Percentiles rank a stretch among this genome's conserved stretches.
phyloP scores from a whole-genome alignment of 805 yeast genomes.

The Metschnikowia kofuensis region DNA sequence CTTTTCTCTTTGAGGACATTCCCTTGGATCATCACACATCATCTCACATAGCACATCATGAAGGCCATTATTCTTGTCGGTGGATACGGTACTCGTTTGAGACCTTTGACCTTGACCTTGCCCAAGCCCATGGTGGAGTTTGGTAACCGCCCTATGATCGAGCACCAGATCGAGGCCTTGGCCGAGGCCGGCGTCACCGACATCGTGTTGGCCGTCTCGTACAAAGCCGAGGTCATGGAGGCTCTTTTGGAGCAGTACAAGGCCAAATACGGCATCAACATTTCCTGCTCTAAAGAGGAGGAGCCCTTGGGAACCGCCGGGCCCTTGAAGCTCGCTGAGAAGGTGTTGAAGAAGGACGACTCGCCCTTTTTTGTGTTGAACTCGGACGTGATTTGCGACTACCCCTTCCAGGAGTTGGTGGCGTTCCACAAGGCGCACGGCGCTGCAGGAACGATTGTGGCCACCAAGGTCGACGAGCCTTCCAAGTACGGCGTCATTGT shows the following conservation, averaged over 20 bases:
- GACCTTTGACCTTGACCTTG: conserved; percentile 92
- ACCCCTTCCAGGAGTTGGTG: conserved; percentile 91
- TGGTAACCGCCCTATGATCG: conserved; percentile 98
- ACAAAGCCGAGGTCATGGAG: conserved; percentile 99
- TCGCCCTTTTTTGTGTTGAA: conserved; percentile 96
- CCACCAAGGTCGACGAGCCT: conserved; percentile 99
- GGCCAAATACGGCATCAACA: conserved; percentile 87
- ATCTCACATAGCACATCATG: conserved; percentile 44
- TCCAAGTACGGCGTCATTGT: conserved; percentile 99
- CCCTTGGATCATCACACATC: conserved; percentile 1
- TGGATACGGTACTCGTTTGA: conserved; percentile 99
- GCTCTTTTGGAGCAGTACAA: conserved; percentile 92
- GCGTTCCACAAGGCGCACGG: conserved; percentile 94
- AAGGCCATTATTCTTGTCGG: conserved; percentile 98
- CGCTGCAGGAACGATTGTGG: conserved; percentile 97
- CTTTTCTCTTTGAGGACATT: conserved; percentile 12
- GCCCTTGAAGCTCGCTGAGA: conserved; percentile 95
- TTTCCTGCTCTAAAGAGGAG: conserved; percentile 97
- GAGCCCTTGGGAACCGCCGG: conserved; percentile 99
- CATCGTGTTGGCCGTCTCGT: conserved; percentile 96
- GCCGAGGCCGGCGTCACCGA: conserved; percentile 99
- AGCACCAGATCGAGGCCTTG: conserved; percentile 97
- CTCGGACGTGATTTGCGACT: conserved; percentile 98
- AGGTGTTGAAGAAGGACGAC: conserved; percentile 88
- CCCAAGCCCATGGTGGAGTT: conserved; percentile 98